Base-by-base conservation (phyloP, 2,329 filamentous ascomycete genomes). In the Fusarium subtropicale region DNA sequence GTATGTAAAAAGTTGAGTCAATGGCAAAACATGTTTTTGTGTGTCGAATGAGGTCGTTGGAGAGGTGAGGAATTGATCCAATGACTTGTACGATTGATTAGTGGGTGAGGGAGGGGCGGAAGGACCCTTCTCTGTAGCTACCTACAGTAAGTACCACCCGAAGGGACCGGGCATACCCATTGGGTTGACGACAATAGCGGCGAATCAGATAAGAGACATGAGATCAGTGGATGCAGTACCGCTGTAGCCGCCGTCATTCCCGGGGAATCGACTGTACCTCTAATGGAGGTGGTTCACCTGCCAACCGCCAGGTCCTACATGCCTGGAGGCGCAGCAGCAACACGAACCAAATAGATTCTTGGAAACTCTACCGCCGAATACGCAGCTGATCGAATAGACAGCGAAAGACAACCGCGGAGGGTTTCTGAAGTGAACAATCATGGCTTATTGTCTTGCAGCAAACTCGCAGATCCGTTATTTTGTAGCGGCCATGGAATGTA, bases 221-320 rank as follows among this genome's bases (percentile, higher is more conserved):
- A 10, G 18, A 22, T n/a, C 26, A 34, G 36, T 24, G 18, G 31
- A 13, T 36, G n/a, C 15, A 30, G 46, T 15, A 12, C 28, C 46
- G 22, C 46, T 48, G 46, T 26, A 33, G 15, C 34, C 33, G 41
- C 54, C 20, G 22, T 26, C 39, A 53, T 53, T 51, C 41, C 46
- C 24, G 16, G 13, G 30, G 28, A 39, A 22, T 20, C 5, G 12
- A 38, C 18, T n/a, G 9, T 18, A 36, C 30, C 30, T 22, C 28
- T 30, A 30, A 45, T 18, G 7, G 30, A 22, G 11, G 16, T 54
- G 52, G 69, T 73, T 56, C 60, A 68, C 69, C 71, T 61, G 69
- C 69, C 71, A 74, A 74, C 71, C 52, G 47, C 59, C 38, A 38
- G 22, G 20, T 52, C 55, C 52, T 39, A 39, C 15, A 16, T 11